These are phyloP conservation scores for Pythium brachiatum DNA, from an alignment of 352 stramenopile genomes.

Conservation along the genomic window DNA sequence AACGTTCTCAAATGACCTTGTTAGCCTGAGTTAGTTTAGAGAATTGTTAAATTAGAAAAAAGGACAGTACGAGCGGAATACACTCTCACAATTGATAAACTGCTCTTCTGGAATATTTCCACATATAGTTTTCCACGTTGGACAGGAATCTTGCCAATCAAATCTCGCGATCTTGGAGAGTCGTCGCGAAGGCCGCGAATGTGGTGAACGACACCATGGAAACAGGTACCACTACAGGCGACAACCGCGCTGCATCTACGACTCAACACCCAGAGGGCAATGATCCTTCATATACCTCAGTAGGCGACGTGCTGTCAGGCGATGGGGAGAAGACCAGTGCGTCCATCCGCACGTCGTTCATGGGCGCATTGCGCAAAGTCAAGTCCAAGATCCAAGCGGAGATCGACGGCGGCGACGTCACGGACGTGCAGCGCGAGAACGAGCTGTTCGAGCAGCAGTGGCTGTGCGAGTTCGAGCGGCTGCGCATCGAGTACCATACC, in stretches of 20 bases:
- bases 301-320: background rate
- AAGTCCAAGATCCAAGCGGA: slow-evolving; percentile 57
- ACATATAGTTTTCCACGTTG: too few relatives aligned
- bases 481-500: slow-evolving; percentile 41
- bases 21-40: too few relatives aligned
- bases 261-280: background rate
- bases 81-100: too few relatives aligned
- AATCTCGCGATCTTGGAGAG: too few relatives aligned
- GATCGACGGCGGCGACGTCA: slow-evolving; percentile 39
- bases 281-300: too few relatives aligned
- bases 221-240: background rate
- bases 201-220: too few relatives aligned
- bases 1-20: too few relatives aligned
- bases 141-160: too few relatives aligned
- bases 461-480: slow-evolving; percentile 52
- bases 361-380: slow-evolving; percentile 53
- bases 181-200: too few relatives aligned
- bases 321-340: background rate
- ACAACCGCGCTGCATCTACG: background rate
- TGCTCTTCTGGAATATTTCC: too few relatives aligned
- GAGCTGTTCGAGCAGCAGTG: slow-evolving; percentile 52
- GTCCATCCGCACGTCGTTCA: slow-evolving; percentile 35
- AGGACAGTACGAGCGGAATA: too few relatives aligned
- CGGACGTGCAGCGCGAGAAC: slow-evolving; percentile 40
- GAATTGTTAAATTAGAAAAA: too few relatives aligned